phyloP scores from a whole-genome alignment of 2,329 filamentous ascomycete species.

The Cyphellophora attinorum region DNA sequence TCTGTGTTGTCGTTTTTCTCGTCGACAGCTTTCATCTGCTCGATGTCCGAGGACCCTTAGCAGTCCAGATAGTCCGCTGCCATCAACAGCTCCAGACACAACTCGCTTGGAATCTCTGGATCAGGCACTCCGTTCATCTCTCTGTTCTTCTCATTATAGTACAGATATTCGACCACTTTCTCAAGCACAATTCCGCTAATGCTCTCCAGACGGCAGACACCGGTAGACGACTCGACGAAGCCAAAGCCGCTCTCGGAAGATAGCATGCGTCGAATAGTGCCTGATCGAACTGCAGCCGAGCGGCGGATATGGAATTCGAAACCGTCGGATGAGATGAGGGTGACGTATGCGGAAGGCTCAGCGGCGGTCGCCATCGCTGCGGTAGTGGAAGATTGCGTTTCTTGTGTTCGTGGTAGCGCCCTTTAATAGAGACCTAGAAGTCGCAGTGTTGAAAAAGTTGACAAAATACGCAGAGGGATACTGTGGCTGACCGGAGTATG shows the following conservation, averaged over 20 bases:
- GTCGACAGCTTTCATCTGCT: not conserved
- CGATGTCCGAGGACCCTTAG: no score
- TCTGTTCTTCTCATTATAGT: constrained; percentile 57
- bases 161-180: constrained; percentile 62
- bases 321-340: constrained; percentile 53
- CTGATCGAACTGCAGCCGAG: constrained; percentile 51
- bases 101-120: constrained; percentile 56
- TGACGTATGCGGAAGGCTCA: constrained; percentile 45
- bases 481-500: no score
- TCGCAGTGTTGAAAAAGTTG: no score
- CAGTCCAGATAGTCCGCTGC: constrained; percentile 57
- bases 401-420: no score
- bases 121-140: constrained; percentile 52
- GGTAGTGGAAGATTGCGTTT: no score
- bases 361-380: not conserved
- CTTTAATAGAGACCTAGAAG: no score
- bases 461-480: no score
- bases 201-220: constrained; percentile 49
- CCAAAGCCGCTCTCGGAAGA: constrained; percentile 49
- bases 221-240: constrained; percentile 46
- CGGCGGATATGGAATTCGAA: constrained; percentile 56
- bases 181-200: constrained; percentile 56
- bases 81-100: constrained; percentile 57
- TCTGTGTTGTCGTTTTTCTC: not conserved
- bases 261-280: constrained; percentile 54